These are phyloP conservation scores for Linderniella brevidens DNA, from an alignment of 257 asterid genomes.

Conservation along the genomic window DNA sequence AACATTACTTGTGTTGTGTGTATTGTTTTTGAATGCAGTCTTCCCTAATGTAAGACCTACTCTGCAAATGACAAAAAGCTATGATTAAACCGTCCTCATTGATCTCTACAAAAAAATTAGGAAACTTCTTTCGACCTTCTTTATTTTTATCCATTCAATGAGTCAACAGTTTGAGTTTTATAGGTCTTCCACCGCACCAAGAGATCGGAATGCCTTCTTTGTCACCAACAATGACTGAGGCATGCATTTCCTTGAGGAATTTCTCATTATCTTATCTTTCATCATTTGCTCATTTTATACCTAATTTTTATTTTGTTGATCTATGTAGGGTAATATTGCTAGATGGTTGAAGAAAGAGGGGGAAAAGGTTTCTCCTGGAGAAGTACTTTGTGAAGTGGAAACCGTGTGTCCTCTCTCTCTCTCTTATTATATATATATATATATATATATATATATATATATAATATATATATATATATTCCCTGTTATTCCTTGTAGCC, in stretches of 20 bases:
- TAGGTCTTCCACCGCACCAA: slow-evolving; percentile 93
- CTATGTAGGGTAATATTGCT: slow-evolving; percentile 81
- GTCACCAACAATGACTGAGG: slow-evolving; percentile 99
- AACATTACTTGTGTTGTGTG: too few species aligned
- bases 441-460: slow-evolving; percentile 9
- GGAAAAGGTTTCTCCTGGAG: slow-evolving; percentile 86
- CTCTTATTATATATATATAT: background rate
- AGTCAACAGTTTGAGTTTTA: slow-evolving; percentile 12
- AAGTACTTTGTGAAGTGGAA: slow-evolving; percentile 99
- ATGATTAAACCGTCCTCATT: too few species aligned
- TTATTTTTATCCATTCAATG: too few species aligned
- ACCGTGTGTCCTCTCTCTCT: slow-evolving; percentile 39
- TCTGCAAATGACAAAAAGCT: too few species aligned
- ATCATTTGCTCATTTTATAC: slow-evolving; percentile 7
- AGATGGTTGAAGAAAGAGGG: slow-evolving; percentile 99
- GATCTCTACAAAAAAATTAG: too few species aligned
- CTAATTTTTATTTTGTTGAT: slow-evolving; percentile 10
- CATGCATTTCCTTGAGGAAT: slow-evolving; percentile 14
- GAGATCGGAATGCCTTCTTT: slow-evolving; percentile 99
- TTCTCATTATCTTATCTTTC: slow-evolving; percentile 7
- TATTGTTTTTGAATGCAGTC: too few species aligned
- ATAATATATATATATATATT: slow-evolving; percentile 2
- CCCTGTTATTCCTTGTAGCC: slow-evolving; percentile 5
- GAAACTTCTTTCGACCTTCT: too few species aligned
- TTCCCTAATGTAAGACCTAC: too few species aligned